Percentiles rank a stretch among this genome's conserved stretches.
Conservation (phyloP, 257 asterid genomes). For the Petunia secreta region DNA sequence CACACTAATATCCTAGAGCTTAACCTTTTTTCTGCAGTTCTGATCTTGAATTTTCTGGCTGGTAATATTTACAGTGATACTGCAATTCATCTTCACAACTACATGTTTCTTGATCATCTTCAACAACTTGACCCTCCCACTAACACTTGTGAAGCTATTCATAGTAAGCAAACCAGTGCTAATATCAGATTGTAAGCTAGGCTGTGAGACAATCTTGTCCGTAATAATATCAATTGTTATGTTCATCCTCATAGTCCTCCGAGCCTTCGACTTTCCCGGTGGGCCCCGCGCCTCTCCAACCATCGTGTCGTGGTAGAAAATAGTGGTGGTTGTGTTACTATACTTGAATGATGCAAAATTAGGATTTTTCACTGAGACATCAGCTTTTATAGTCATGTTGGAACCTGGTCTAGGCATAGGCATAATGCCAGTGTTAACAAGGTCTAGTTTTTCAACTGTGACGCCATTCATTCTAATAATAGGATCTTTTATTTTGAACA, state of each 20-base stretch:
- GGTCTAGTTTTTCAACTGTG: slow-evolving; percentile 41
- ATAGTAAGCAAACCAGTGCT: slow-evolving; percentile 51
- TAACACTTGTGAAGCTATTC: slow-evolving; percentile 58
- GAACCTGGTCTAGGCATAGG: slow-evolving; percentile 58
- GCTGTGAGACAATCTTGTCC: slow-evolving; percentile 51
- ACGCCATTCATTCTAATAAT: slow-evolving; percentile 57
- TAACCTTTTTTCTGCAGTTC: slow-evolving; percentile 60
- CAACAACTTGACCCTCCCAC: slow-evolving; percentile 64
- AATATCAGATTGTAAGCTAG: slow-evolving; percentile 53
- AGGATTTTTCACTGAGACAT: slow-evolving; percentile 78
- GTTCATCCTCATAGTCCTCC: slow-evolving; percentile 76
- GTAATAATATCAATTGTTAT: slow-evolving; percentile 62
- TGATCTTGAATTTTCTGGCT: slow-evolving; percentile 55
- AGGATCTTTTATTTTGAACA: slow-evolving; percentile 66
- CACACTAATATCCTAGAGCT: slow-evolving; percentile 36
- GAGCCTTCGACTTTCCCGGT: slow-evolving; percentile 69
- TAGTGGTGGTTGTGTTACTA: slow-evolving; percentile 61
- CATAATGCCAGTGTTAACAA: slow-evolving; percentile 36
- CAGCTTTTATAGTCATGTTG: slow-evolving; percentile 68
- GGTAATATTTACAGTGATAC: slow-evolving; percentile 50
- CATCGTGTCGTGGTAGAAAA: slow-evolving; percentile 55
- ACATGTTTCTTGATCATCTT: slow-evolving; percentile 52
- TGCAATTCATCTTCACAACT: slow-evolving; percentile 77
- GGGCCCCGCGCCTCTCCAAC: slow-evolving; percentile 85
- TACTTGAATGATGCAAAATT: slow-evolving; percentile 69